Percentiles rank a stretch among this genome's conserved stretches.
These are phyloP conservation scores for Skeletonema menzelii DNA, from an alignment of 108 stramenopile species.

Conservation along the genomic window DNA sequence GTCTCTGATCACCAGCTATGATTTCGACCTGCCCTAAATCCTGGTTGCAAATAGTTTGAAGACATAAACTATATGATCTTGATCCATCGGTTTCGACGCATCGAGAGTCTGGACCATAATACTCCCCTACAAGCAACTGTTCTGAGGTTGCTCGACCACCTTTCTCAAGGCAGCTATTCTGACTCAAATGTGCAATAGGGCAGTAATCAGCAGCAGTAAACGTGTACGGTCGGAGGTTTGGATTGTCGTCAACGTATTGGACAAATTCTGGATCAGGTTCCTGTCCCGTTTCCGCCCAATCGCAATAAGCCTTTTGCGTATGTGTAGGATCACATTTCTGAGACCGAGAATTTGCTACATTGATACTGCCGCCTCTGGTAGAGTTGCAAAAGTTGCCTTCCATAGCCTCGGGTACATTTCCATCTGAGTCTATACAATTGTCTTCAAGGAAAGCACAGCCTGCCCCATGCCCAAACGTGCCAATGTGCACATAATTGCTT, in stretches of 20 bases:
- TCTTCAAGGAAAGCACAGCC: slow-evolving; percentile 56
- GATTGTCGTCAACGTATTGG: slow-evolving; percentile 35
- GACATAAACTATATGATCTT: slow-evolving; percentile 36
- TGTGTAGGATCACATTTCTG: slow-evolving; percentile 51
- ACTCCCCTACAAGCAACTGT: slow-evolving; percentile 33
- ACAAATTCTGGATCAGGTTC: slow-evolving; percentile 32
- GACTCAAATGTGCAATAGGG: slow-evolving; percentile 38
- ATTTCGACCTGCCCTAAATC: slow-evolving; percentile 23
- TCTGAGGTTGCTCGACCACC: slow-evolving; percentile 21
- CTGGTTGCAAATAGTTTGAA: slow-evolving; percentile 39
- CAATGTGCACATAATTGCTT: slow-evolving; percentile 37
- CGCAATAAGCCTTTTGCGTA: slow-evolving; percentile 46
- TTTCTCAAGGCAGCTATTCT: slow-evolving; percentile 37
- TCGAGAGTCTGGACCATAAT: slow-evolving; percentile 31
- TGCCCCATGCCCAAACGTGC: slow-evolving; percentile 50
- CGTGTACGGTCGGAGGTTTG: slow-evolving; percentile 33
- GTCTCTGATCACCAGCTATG: slow-evolving; percentile 19
- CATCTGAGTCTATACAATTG: slow-evolving; percentile 48
- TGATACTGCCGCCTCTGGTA: slow-evolving; percentile 12
- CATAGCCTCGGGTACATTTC: slow-evolving; percentile 59
- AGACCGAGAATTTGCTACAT: slow-evolving; percentile 11
- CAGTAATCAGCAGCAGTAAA: slow-evolving; percentile 48
- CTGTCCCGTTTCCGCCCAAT: slow-evolving; percentile 31
- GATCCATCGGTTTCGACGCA: slow-evolving; percentile 49
- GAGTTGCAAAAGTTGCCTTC: slow-evolving; percentile 66